Evolutionary conservation across 345 rosid genomes (phyloP).

Genomic region (Noccaea bulbosa): DNA sequence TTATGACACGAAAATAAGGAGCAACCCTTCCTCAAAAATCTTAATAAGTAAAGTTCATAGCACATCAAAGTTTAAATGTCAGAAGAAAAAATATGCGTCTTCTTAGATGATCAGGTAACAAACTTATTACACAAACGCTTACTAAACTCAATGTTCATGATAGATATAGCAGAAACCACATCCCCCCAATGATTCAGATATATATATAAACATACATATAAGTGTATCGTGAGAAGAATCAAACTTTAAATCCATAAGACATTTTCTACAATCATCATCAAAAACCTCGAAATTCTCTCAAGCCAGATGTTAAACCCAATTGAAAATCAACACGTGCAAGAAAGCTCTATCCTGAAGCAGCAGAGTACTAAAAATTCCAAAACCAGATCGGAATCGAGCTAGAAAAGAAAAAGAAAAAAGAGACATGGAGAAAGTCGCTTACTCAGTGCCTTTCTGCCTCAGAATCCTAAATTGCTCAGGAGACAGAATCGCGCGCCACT

Average conservation of each 20-base stretch:
- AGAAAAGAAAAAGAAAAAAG: neutral
- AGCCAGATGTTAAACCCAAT: neutral
- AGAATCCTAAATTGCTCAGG: constrained; percentile 86
- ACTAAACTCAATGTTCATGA: neutral
- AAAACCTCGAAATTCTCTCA: neutral
- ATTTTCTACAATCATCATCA: neutral
- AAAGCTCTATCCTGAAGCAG: neutral
- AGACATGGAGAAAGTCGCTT: constrained; percentile 3
- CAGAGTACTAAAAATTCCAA: neutral
- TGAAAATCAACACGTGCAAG: neutral
- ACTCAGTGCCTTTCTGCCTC: constrained; percentile 93
- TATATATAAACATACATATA: neutral
- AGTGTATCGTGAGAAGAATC: constrained; percentile 10
- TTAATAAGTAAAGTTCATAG: neutral
- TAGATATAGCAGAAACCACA: neutral
- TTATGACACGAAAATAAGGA: neutral
- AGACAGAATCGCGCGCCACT: constrained; percentile 85
- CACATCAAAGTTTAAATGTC: neutral
- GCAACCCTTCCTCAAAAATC: neutral
- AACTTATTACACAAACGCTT: neutral
- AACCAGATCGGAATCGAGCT: neutral
- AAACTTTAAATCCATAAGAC: neutral
- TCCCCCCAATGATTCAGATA: neutral
- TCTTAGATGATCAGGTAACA: neutral
- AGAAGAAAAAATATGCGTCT: neutral